Evolutionary conservation across 73 alveolate genomes (phyloP).

Genomic region (Paramecium primaurelia): DNA sequence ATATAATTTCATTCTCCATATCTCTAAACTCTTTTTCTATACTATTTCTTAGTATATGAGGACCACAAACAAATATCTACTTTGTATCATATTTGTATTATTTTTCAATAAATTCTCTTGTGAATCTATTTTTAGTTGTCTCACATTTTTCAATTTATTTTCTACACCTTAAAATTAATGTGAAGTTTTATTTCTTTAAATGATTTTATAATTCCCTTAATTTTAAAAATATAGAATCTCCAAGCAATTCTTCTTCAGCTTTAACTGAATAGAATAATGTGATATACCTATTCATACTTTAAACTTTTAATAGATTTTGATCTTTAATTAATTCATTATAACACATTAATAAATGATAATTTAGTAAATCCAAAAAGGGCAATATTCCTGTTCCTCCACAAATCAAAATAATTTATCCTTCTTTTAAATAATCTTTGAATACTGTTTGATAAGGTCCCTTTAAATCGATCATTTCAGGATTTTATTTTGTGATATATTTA

Average conservation of each 20-base stretch:
- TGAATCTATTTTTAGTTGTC: not conserved
- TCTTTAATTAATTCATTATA: not conserved
- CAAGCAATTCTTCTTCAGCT: not conserved
- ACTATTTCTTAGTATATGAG: not conserved
- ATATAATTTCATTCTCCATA: not conserved
- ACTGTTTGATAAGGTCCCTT: not conserved
- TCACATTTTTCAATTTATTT: not conserved
- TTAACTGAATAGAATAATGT: not conserved
- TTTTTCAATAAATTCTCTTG: not conserved
- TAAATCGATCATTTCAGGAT: not conserved
- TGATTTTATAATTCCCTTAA: not conserved
- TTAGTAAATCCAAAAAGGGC: conserved; percentile 34
- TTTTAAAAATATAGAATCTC: not conserved
- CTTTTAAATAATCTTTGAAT: not conserved
- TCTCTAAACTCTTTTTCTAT: not conserved
- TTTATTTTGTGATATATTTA: not conserved
- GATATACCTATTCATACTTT: not conserved
- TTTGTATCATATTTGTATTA: not conserved
- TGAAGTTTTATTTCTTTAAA: not conserved
- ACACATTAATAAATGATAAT: not conserved
- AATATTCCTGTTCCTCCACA: conserved; percentile 50
- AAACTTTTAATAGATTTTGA: not conserved
- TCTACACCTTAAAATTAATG: not conserved
- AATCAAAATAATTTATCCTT: not conserved
- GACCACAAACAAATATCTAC: not conserved